Percentiles rank a stretch among this genome's conserved stretches.
phyloP scores from a whole-genome alignment of 1,139 yeast genomes.

The Suhomyces terraborum region DNA sequence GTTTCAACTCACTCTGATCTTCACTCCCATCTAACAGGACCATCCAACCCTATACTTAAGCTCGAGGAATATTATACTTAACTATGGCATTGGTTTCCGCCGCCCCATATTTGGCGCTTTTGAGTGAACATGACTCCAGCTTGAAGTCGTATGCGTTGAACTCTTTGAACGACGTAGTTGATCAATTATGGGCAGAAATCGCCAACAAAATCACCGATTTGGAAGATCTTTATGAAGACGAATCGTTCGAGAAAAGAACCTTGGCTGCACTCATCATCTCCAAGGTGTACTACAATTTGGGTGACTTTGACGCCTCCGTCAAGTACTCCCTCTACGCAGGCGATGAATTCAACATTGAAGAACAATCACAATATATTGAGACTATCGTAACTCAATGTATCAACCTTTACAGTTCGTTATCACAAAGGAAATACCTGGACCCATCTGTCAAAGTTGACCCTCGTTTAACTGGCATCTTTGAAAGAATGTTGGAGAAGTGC shows the following conservation, averaged over 20 bases:
- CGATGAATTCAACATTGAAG: constrained; percentile 71
- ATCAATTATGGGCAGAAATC: constrained; percentile 96
- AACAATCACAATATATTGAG: constrained; percentile 82
- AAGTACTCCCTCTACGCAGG: constrained; percentile 87
- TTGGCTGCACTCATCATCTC: constrained; percentile 93
- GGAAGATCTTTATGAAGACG: constrained; percentile 90
- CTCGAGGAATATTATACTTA: not conserved
- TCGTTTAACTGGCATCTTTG: constrained; percentile 70
- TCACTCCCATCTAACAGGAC: not conserved
- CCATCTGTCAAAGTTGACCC: constrained; percentile 51
- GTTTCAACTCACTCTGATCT: not conserved
- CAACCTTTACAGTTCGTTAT: constrained; percentile 69
- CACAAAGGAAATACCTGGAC: constrained; percentile 57
- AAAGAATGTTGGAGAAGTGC: constrained; percentile 84
- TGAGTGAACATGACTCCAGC: constrained; percentile 75
- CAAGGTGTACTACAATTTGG: constrained; percentile 91
- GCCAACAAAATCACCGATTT: constrained; percentile 86
- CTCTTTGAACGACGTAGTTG: constrained; percentile 79
- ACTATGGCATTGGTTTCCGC: constrained; percentile 71
- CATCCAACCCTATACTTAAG: not conserved
- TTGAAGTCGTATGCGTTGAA: constrained; percentile 84
- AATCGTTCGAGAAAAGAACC: constrained; percentile 68
- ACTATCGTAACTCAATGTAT: constrained; percentile 93
- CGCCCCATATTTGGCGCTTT: constrained; percentile 85
- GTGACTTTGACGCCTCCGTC: constrained; percentile 91